Evolutionary conservation across 257 asterid genomes (phyloP), one percentile per base, ranked within the genome.

Genomic region (Solanum corneliomulleri): DNA sequence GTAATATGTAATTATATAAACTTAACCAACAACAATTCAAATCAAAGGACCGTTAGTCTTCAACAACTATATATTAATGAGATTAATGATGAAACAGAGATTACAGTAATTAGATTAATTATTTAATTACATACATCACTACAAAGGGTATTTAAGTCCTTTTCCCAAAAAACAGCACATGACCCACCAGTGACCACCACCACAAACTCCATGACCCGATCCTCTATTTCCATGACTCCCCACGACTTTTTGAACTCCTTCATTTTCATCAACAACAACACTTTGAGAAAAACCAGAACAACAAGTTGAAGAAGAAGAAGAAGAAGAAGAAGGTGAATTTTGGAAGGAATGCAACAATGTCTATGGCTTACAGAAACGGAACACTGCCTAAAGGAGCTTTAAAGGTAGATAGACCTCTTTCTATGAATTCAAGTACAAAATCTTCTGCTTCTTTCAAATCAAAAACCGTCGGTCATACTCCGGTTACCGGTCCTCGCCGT

Each of bases 371-470:
- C 88, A 91, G 95, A 89, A 91, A 92, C 89, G 94, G 95, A 85
- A 86, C 92, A 83, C 89, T 77, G 18, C 84, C 92, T 18, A 89
- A 84, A 86, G 91, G 91, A 66, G 91, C 90, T 52, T 6, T 84
- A 23, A 95, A 94, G 91, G 71, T 89, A 47, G 97, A 93, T 42
- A 15, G 72, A 8, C 29, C 88, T 9, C 62, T 88, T 7, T 89
- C 92, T 7, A 37, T 89, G 80, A 92, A 90, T 88, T 88, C 89
- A 18, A 87, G 37, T 87, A 82, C 93, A 7, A 94, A 91, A 47
- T 58, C 97, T 41, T 85, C 93, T 74, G 87, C 93, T 66, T 93
- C 96, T 66, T 76, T 86, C 5, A 93, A 92, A 92, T 90, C 92
- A 18, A 92, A 91, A 90, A 86, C 66, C 62, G 90, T 83, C 75